Evolutionary conservation across 768 basidiomycete species (phyloP), one percentile per base, ranked within the genome.

Genomic region (Tricholoma sp.): DNA sequence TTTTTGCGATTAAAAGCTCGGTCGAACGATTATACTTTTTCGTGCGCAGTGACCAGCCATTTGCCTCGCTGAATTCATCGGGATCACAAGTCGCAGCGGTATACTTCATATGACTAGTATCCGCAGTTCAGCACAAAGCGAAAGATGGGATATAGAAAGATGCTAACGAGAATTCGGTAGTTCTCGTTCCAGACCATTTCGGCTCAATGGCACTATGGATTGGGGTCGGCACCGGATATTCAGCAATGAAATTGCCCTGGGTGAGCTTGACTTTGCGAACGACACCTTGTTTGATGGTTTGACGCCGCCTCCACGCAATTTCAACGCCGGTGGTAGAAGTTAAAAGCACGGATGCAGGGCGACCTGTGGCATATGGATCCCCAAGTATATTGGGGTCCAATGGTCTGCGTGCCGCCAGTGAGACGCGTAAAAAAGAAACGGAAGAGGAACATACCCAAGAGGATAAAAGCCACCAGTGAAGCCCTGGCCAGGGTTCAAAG

Each of bases 251-350:
- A 66, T 95, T 90, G 58, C 95, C 95, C 50, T 93, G 81, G 8
- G 93, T 96, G 61, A 98, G 85, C 70, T 91, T 90, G 76, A 98
- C 89, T 68, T 89, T 91, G 65, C 91, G 88, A n/a, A 92, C 94
- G 21, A 94, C 91, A 58, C 92, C 78, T 54, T 94, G 89, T 68
- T 91, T 91, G 73, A 94, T 90, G 31, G 90, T 93, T 72, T 96
- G 93, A 55, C 93, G 86, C 57, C 89, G 84, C 60, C 81, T 74
- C 82, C 82, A 83, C 2, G 83, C 85, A 51, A 74, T 82, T 57
- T 87, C 85, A 51, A 74, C 74, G 31, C 83, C 84, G 59, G 75
- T 81, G 18, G 79, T 81, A 35, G 82, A 79, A 18, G 77, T 74
- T 0, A 83, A 85, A 46, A 79, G 72, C 14, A 76, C 70, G 18